Conservation (phyloP, 495 filamentous ascomycete genomes). For the Hyaloscypha hepaticicola region DNA sequence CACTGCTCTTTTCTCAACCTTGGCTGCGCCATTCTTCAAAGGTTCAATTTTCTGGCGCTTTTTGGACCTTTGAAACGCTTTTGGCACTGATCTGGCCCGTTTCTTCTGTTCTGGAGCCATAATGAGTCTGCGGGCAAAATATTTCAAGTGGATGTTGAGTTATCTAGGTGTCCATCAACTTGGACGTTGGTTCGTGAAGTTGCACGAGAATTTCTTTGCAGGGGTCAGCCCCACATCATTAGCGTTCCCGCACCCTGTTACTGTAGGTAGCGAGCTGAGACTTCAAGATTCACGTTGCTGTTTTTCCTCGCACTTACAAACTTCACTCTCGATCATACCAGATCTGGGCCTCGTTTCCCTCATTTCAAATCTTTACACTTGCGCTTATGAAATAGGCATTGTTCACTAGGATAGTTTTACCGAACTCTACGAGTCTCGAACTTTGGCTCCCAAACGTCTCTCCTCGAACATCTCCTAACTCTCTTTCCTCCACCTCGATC, state of each 20-base stretch:
- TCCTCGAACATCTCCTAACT: too few relatives aligned
- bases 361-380: too few relatives aligned
- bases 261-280: conserved; percentile 6
- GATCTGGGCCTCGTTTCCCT: too few relatives aligned
- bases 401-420: too few relatives aligned
- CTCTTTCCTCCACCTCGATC: too few relatives aligned
- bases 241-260: not conserved
- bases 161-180: not conserved
- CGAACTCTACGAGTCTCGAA: too few relatives aligned
- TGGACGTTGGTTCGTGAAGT: not conserved
- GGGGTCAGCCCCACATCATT: not conserved
- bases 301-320: not conserved
- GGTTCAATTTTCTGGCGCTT: conserved; percentile 31
- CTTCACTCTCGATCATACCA: too few relatives aligned
- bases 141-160: not conserved
- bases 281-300: not conserved
- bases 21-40: not conserved
- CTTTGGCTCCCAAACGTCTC: too few relatives aligned
- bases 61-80: conserved; percentile 21
- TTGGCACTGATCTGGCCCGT: conserved; percentile 20
- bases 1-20: conserved; percentile 35
- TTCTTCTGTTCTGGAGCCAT: conserved; percentile 32
- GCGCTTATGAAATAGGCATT: too few relatives aligned
- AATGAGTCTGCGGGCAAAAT: not conserved
- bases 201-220: conserved; percentile 2